These are phyloP conservation scores for Elsinoe fawcettii DNA, from an alignment of 2,329 filamentous ascomycete genomes.

Conservation along the genomic window DNA sequence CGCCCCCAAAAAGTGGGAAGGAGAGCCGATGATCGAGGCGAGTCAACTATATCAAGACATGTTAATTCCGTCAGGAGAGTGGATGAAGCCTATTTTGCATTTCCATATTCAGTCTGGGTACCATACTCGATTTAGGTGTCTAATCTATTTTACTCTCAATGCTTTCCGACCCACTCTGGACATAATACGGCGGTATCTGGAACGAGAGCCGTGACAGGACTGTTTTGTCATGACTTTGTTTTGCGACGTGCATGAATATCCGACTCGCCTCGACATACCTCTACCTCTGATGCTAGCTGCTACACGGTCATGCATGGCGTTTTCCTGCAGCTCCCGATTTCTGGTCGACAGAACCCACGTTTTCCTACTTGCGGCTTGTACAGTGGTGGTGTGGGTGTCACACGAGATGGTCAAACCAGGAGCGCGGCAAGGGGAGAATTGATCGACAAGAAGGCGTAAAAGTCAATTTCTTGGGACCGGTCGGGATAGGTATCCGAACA, in stretches of 20 bases:
- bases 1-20: neutral
- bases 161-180: neutral
- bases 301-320: neutral
- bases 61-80: neutral
- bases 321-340: neutral
- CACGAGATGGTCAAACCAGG: slow-evolving; percentile 4
- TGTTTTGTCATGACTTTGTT: neutral
- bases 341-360: neutral
- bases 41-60: neutral
- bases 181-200: neutral
- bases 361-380: neutral
- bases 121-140: neutral
- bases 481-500: slow-evolving; percentile 1
- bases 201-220: neutral
- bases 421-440: neutral
- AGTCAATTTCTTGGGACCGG: neutral
- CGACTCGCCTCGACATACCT: neutral
- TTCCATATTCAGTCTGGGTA: neutral
- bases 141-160: slow-evolving; percentile 6
- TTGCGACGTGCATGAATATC: neutral
- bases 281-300: too few species aligned
- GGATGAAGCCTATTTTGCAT: neutral
- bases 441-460: neutral
- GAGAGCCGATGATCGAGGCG: neutral
- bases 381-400: neutral